These are phyloP conservation scores for Saccharomycopsis sp. DNA, from an alignment of 805 yeast species.

Conservation along the genomic window DNA sequence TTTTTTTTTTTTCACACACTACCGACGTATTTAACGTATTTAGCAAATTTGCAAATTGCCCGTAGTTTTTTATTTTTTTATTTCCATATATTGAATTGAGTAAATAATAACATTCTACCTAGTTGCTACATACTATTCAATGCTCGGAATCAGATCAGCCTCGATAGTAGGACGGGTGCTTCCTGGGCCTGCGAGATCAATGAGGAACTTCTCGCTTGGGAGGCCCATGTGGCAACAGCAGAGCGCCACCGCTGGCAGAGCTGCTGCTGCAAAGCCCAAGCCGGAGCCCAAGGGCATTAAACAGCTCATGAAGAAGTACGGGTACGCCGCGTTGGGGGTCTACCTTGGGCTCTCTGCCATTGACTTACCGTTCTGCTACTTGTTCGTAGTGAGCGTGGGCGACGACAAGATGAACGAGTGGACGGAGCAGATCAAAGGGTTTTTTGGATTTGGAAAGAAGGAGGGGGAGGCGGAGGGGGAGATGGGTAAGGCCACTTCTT, in stretches of 20 bases:
- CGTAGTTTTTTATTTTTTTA: too few relatives aligned
- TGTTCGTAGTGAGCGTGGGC: constrained; percentile 79
- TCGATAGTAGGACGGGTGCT: too few relatives aligned
- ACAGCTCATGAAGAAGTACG: constrained; percentile 73
- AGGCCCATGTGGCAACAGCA: not conserved
- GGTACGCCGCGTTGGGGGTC: constrained; percentile 83
- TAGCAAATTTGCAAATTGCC: too few relatives aligned
- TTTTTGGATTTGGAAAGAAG: constrained; percentile 51
- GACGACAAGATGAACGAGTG: constrained; percentile 66
- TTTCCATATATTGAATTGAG: too few relatives aligned
- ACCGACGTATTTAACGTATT: too few relatives aligned
- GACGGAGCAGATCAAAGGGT: constrained; percentile 50
- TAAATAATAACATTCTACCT: too few relatives aligned
- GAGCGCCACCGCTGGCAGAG: not conserved
- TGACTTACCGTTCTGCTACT: constrained; percentile 77
- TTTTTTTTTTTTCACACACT: too few relatives aligned
- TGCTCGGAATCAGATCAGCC: too few relatives aligned
- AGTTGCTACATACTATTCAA: too few relatives aligned
- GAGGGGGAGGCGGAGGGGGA: constrained; percentile 24
- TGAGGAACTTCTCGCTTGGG: too few relatives aligned
- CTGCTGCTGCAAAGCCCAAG: not conserved
- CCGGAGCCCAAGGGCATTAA: constrained; percentile 27
- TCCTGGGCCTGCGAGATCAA: too few relatives aligned
- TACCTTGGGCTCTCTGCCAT: constrained; percentile 64
- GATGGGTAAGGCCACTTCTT: constrained; percentile 12